phyloP scores from a whole-genome alignment of 805 yeast species.

The Cyberlindnera petersonii region DNA sequence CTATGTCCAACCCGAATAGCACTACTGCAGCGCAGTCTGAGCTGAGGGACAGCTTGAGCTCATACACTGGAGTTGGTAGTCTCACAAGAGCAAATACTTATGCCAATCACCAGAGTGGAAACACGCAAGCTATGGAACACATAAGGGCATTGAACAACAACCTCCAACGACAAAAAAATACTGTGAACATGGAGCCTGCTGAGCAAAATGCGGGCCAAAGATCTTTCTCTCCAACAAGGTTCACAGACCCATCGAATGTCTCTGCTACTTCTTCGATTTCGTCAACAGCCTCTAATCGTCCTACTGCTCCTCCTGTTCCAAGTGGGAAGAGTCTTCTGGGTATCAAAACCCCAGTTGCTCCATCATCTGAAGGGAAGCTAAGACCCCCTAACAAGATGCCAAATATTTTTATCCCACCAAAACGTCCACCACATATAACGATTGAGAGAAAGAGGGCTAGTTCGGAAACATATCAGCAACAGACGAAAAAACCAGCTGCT shows the following conservation, averaged over 20 bases:
- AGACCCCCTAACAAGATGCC: background rate
- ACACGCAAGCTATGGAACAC: constrained; percentile 13
- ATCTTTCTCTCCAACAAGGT: constrained; percentile 10
- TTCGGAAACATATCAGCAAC: background rate
- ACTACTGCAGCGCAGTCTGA: constrained; percentile 17
- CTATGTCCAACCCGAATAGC: constrained; percentile 6
- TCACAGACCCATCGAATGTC: background rate
- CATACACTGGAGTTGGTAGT: constrained; percentile 3
- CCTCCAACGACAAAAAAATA: constrained; percentile 4
- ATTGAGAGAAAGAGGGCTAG: constrained; percentile 12
- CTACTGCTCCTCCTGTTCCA: constrained; percentile 1
- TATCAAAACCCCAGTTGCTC: constrained; percentile 3
- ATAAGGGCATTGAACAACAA: constrained; percentile 4
- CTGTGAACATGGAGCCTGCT: too few relatives aligned
- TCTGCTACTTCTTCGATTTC: background rate
- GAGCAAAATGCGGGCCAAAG: too few relatives aligned
- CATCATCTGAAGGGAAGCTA: background rate
- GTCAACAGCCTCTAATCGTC: background rate
- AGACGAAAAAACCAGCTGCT: constrained; percentile 6
- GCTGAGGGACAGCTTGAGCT: constrained; percentile 11
- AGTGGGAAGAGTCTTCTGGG: constrained; percentile 7
- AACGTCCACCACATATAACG: constrained; percentile 9
- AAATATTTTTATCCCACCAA: constrained; percentile 14
- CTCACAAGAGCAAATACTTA: constrained; percentile 12
- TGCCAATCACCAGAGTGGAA: constrained; percentile 4